These are phyloP conservation scores for Yarrowia yakushimensis DNA, from an alignment of 805 yeast genomes.

Conservation along the genomic window DNA sequence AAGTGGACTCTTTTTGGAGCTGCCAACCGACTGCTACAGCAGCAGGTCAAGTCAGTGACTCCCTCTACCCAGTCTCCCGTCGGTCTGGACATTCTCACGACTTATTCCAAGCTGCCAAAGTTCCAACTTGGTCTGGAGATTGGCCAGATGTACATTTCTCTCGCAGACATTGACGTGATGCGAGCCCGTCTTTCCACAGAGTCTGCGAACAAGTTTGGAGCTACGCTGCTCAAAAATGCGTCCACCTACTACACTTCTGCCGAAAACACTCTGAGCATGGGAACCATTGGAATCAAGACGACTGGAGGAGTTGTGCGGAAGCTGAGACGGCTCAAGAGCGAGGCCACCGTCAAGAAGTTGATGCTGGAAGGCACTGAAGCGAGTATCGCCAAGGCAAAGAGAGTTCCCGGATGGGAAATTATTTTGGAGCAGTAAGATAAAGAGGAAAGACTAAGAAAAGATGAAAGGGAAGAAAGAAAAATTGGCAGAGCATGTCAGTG, in stretches of 20 bases:
- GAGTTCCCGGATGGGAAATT: conserved; percentile 23
- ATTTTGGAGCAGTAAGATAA: not conserved
- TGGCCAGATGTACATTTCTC: conserved; percentile 13
- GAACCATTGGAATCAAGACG: conserved; percentile 1
- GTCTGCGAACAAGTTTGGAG: not conserved
- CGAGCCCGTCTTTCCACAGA: not conserved
- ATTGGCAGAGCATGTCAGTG: too few species aligned
- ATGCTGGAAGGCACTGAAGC: conserved; percentile 6
- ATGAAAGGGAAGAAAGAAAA: too few species aligned
- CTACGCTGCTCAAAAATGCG: not conserved
- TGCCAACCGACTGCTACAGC: not conserved
- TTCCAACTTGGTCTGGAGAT: not conserved
- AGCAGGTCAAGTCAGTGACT: not conserved
- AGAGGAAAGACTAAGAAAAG: too few species aligned
- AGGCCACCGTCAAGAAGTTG: conserved; percentile 28
- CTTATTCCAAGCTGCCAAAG: not conserved
- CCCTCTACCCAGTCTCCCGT: not conserved
- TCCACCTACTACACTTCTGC: conserved; percentile 11
- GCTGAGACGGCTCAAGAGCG: conserved; percentile 14
- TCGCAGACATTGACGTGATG: not conserved
- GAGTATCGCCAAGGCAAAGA: not conserved
- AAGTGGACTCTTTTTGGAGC: conserved; percentile 2
- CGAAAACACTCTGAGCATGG: not conserved
- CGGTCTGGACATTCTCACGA: not conserved
- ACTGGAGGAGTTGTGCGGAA: conserved; percentile 15